Base-by-base conservation (phyloP, 169 alveolate genomes). In the Cryptosporidium ryanae region DNA sequence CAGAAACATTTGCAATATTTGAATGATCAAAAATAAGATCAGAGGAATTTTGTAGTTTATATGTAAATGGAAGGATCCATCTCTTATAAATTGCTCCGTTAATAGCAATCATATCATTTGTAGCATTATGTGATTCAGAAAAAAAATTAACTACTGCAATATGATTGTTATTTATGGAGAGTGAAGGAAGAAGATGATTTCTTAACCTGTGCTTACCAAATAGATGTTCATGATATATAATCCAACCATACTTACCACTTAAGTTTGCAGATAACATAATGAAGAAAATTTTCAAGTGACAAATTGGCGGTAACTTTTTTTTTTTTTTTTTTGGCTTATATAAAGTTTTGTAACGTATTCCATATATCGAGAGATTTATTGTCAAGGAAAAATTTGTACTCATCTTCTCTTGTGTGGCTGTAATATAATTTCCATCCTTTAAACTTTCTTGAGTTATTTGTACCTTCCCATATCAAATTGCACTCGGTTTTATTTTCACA, bases 401-500 rank as follows among this genome's bases (percentile, higher is more conserved):
- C 87, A 55, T 76, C 87, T 13, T 61, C 71, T 32, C 43, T 76
- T 23, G 87, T 57, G 29, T 76, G 87, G 31, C 76, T 57, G 38
- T 76, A 76, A 34, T 76, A 76, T 18, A 76, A 10, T 21, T 76
- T 76, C 87, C 87, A 76, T 2, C 27, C 44, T 29, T 4, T 21
- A 61, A 76, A 76, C 25, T 17, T 18, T 25, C 49, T 55, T 76
- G 68, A 59, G 25, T 46, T 31, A 23, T 55, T 18, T 23, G 65
- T 59, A 23, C 87, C 87, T 31, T 76, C 87, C 87, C 87, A 76
- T 6, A 76, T 27, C 32, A 76, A 59, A 61, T 50, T 32, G 59
- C 87, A 76, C 15, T 18, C 18, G 21, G 61, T 54, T 38, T 18
- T 31, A 4, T 25, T 48, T 66, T 65, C 27, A 27, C 10, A 50